Conservation (phyloP, 139 green algal genomes). For the Micractinium sp. region DNA sequence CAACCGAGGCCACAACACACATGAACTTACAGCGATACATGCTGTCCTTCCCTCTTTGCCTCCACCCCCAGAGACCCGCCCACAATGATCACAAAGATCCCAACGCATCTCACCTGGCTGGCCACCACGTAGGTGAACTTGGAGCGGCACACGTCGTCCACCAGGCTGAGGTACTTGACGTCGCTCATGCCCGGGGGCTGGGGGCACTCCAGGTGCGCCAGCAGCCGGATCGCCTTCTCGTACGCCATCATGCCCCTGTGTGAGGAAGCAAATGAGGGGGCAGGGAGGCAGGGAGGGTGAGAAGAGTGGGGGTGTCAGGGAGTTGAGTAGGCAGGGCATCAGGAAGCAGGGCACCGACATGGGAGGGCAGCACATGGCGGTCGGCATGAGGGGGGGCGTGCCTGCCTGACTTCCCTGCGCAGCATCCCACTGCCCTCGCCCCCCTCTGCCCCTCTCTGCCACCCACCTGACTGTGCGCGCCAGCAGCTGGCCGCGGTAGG, state of each 20-base stretch:
- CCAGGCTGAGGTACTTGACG: constrained; percentile 39
- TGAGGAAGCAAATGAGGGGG: neutral
- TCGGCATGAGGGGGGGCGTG: too few relatives aligned
- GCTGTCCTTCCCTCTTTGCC: too few relatives aligned
- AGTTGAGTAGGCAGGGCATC: neutral
- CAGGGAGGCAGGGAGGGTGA: neutral
- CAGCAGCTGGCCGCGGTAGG: constrained; percentile 85
- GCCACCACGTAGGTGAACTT: constrained; percentile 82
- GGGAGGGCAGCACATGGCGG: neutral
- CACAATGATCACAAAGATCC: too few relatives aligned
- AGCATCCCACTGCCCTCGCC: too few relatives aligned
- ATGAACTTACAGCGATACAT: too few relatives aligned
- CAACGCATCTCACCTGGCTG: neutral
- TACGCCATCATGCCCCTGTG: constrained; percentile 79
- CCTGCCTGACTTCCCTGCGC: too few relatives aligned
- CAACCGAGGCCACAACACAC: neutral
- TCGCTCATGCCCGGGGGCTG: constrained; percentile 49
- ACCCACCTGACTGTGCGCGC: constrained; percentile 72
- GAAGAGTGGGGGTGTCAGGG: neutral
- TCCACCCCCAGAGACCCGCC: too few relatives aligned
- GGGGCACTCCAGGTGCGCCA: constrained; percentile 57
- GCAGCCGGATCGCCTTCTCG: constrained; percentile 66
- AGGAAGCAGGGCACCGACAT: neutral
- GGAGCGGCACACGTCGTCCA: constrained; percentile 64
- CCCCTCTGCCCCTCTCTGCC: too few relatives aligned